Conservation (phyloP, 495 filamentous ascomycete genomes). For the Beverwykella pulmonaria region DNA sequence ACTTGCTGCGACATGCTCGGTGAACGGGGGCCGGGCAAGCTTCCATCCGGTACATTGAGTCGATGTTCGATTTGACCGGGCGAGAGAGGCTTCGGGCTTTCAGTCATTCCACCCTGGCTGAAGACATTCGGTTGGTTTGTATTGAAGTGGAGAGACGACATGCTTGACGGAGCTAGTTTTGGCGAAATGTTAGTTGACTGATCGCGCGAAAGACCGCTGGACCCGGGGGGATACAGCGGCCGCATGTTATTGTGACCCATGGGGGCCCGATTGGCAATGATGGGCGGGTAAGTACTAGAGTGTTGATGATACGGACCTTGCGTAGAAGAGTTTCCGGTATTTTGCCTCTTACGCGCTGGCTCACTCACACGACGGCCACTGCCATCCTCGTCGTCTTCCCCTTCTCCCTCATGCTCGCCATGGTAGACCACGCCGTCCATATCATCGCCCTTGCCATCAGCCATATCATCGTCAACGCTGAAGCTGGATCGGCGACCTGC, state of each 20-base stretch:
- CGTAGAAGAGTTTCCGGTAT: slow-evolving; percentile 52
- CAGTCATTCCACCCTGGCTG: slow-evolving; percentile 72
- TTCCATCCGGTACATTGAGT: slow-evolving; percentile 55
- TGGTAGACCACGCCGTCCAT: slow-evolving; percentile 79
- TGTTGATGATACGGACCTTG: slow-evolving; percentile 60
- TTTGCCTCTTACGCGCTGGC: slow-evolving; percentile 68
- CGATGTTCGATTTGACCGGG: slow-evolving; percentile 68
- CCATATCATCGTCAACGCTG: slow-evolving; percentile 74
- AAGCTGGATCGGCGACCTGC: slow-evolving; percentile 88
- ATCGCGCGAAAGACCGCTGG: slow-evolving; percentile 21
- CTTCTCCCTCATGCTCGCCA: slow-evolving; percentile 46
- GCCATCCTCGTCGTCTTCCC: slow-evolving; percentile 65
- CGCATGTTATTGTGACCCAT: slow-evolving; percentile 36
- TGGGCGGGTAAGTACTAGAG: slow-evolving; percentile 78
- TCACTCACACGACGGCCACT: slow-evolving; percentile 49
- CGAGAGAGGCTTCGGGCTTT: slow-evolving; percentile 85
- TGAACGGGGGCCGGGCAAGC: slow-evolving; percentile 64
- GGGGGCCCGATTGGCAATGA: slow-evolving; percentile 45
- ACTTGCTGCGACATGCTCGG: slow-evolving; percentile 69
- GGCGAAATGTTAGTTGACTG: slow-evolving; percentile 34
- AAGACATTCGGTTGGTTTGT: slow-evolving; percentile 58
- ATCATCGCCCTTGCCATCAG: slow-evolving; percentile 65
- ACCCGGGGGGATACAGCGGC: slow-evolving; percentile 39
- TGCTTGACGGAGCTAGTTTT: slow-evolving; percentile 37
- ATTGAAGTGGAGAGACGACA: slow-evolving; percentile 37